A percentile compares a stretch with the other conserved stretches of the same genome.
Conservation (phyloP, 129 eudicot species). For the Calendula officinalis region DNA sequence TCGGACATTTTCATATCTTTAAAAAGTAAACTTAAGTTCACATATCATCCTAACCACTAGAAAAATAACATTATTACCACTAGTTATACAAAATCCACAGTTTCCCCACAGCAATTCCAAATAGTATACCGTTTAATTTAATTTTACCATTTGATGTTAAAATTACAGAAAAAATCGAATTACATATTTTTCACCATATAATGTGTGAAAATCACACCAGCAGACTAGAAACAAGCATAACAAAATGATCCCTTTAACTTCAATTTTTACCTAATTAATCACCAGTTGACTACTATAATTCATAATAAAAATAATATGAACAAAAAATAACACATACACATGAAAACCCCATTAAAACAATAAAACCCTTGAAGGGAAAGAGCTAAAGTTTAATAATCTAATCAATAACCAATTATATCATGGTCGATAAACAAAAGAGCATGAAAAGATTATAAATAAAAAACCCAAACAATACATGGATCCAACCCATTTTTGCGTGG, state of each 20-base stretch:
- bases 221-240: not conserved
- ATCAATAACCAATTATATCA: not conserved
- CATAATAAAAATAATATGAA: not conserved
- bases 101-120: conserved; percentile 4
- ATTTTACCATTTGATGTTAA: not conserved
- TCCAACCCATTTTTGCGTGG: conserved; percentile 2
- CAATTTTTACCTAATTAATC: conserved; percentile 6
- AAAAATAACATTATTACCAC: not conserved
- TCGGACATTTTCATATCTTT: not conserved
- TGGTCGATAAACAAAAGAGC: not conserved
- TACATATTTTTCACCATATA: not conserved
- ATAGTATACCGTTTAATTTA: not conserved
- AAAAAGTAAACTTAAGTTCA: not conserved
- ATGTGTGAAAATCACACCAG: not conserved
- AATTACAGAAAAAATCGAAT: not conserved
- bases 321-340: conserved; percentile 18
- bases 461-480: conserved; percentile 13
- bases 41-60: not conserved
- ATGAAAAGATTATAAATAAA: not conserved
- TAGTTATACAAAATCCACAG: not conserved
- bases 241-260: conserved; percentile 10
- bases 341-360: conserved; percentile 7
- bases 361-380: conserved; percentile 18
- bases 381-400: conserved; percentile 6
- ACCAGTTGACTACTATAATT: conserved; percentile 10